These are phyloP conservation scores for Metschnikowia corniflorae DNA, from an alignment of 805 yeast genomes.

Conservation along the genomic window DNA sequence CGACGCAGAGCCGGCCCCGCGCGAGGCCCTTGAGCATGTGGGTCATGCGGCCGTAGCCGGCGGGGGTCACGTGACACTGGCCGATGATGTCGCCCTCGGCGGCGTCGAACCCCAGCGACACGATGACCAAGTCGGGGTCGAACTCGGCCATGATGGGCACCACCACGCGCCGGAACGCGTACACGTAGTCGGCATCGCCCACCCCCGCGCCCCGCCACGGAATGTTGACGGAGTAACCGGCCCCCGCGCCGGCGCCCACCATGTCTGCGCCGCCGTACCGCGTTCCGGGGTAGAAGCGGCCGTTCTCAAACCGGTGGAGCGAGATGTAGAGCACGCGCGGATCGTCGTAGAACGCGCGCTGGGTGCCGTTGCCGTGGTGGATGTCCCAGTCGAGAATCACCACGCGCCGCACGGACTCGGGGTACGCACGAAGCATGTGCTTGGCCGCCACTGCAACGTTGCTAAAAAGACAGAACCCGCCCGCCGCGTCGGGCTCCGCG, in stretches of 20 bases:
- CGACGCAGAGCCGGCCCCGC: constrained; percentile 82
- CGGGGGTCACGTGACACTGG: constrained; percentile 92
- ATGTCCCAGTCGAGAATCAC: constrained; percentile 96
- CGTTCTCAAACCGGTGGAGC: constrained; percentile 87
- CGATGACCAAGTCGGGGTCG: constrained; percentile 87
- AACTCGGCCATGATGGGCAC: constrained; percentile 88
- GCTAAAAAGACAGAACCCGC: constrained; percentile 93
- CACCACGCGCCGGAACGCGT: constrained; percentile 81
- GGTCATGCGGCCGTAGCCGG: constrained; percentile 96
- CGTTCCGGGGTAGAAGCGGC: constrained; percentile 92
- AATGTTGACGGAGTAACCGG: constrained; percentile 82
- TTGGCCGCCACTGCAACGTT: constrained; percentile 97
- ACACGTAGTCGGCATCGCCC: constrained; percentile 92
- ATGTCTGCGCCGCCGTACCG: constrained; percentile 76
- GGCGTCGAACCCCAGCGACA: constrained; percentile 96
- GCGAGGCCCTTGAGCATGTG: constrained; percentile 86
- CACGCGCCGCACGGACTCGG: constrained; percentile 81
- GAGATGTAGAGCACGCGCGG: constrained; percentile 90
- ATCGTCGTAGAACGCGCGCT: constrained; percentile 83
- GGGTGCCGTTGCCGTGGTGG: constrained; percentile 99
- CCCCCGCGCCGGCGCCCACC: constrained; percentile 83
- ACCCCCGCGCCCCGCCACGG: constrained; percentile 94
- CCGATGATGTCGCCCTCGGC: constrained; percentile 98
- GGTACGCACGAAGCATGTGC: constrained; percentile 73
- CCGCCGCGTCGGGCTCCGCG: constrained; percentile 96